phyloP scores from a whole-genome alignment of 257 asterid genomes.

The Solanum chiquidenum region DNA sequence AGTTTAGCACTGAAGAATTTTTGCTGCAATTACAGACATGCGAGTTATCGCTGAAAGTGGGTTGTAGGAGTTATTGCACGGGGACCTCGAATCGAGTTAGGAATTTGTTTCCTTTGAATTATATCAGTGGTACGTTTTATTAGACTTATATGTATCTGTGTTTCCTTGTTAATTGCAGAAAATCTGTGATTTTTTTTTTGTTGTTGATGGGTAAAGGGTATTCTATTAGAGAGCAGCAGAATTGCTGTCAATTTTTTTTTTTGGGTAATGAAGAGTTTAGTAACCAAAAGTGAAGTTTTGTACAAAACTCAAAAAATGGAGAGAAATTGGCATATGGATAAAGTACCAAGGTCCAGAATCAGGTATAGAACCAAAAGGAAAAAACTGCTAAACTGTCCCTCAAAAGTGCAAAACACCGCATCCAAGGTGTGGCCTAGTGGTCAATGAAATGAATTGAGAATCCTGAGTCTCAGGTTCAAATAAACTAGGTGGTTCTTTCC shows the following conservation, averaged over 20 bases:
- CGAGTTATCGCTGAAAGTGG: not conserved
- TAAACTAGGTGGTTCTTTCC: not conserved
- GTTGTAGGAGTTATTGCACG: not conserved
- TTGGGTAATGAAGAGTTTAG: not conserved
- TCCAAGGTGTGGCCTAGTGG: not conserved
- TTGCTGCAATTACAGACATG: not conserved
- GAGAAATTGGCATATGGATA: not conserved
- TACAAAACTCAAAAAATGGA: not conserved
- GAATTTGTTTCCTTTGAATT: not conserved
- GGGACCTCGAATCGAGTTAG: not conserved
- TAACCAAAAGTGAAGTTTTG: not conserved
- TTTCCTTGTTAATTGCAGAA: not conserved
- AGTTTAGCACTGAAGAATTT: not conserved
- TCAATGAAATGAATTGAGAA: not conserved
- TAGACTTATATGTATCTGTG: not conserved
- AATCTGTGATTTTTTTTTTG: not conserved
- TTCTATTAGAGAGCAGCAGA: not conserved
- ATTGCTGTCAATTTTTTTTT: not conserved
- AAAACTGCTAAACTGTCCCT: not conserved
- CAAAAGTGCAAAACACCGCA: not conserved
- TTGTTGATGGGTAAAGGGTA: not conserved
- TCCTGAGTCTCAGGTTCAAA: too few relatives aligned
- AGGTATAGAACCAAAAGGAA: not conserved
- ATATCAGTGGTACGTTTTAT: not conserved
- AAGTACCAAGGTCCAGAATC: not conserved